Evolutionary conservation across 495 filamentous ascomycete species (phyloP).

Genomic region (Penicillium tannophilum): DNA sequence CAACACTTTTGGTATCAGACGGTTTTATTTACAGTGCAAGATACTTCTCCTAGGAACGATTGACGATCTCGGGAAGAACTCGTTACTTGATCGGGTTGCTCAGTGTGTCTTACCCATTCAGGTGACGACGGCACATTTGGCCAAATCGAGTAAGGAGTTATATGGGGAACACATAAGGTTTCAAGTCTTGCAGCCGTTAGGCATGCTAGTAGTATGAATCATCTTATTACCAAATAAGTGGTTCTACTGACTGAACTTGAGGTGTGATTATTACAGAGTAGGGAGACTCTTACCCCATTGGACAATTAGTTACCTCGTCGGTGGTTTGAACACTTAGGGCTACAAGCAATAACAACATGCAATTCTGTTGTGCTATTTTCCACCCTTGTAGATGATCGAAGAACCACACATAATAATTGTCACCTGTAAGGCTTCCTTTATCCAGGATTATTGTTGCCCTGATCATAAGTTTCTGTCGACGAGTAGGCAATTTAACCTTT

Average conservation of each 20-base stretch:
- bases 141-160: not conserved
- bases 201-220: not conserved
- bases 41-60: not conserved
- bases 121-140: not conserved
- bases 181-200: not conserved
- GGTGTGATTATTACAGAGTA: too few relatives aligned
- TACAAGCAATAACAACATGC: too few relatives aligned
- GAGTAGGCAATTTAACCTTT: constrained; percentile 1
- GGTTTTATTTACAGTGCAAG: not conserved
- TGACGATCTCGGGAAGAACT: not conserved
- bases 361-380: too few relatives aligned
- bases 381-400: too few relatives aligned
- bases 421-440: too few relatives aligned
- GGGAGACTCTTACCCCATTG: too few relatives aligned
- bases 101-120: not conserved
- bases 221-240: too few relatives aligned
- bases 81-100: not conserved
- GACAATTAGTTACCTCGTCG: too few relatives aligned
- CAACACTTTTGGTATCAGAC: constrained; percentile 1
- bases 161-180: not conserved
- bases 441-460: too few relatives aligned
- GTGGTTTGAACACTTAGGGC: too few relatives aligned
- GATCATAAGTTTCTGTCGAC: not conserved
- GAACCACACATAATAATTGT: too few relatives aligned
- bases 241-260: too few relatives aligned